Conservation (phyloP, 2,329 filamentous ascomycete genomes). For the Dactylonectria macrodidyma region DNA sequence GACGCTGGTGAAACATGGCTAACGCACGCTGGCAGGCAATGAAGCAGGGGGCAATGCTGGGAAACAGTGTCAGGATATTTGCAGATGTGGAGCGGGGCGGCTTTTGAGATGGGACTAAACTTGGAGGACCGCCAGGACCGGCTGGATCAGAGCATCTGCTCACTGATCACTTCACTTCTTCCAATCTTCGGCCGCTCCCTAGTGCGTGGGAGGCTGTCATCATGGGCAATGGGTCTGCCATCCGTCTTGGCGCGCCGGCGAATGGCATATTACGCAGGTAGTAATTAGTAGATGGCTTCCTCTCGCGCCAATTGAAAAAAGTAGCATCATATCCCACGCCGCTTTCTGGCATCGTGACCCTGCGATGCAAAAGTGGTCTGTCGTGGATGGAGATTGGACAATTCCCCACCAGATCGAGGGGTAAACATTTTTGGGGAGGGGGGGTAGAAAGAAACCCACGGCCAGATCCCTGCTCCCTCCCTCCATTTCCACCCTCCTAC, state of each 20-base stretch:
- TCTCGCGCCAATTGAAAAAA: conserved; percentile 6
- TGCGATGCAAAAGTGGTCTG: conserved; percentile 46
- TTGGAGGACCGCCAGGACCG: conserved; percentile 19
- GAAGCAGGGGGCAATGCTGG: conserved; percentile 22
- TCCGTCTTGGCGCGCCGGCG: conserved; percentile 24
- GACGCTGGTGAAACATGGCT: conserved; percentile 44
- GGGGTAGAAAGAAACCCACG: conserved; percentile 20
- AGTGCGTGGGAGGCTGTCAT: conserved; percentile 25
- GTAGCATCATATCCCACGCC: conserved; percentile 32
- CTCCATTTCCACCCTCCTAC: conserved; percentile 26
- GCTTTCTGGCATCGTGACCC: conserved; percentile 27
- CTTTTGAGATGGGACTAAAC: conserved; percentile 25
- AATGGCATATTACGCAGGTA: conserved; percentile 9
- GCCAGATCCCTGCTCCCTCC: conserved; percentile 28
- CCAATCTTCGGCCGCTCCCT: conserved; percentile 27
- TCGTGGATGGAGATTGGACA: conserved; percentile 43
- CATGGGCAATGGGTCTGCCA: conserved; percentile 21
- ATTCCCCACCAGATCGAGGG: conserved; percentile 50
- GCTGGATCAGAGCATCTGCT: conserved; percentile 37
- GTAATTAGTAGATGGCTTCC: neutral
- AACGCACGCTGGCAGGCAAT: conserved; percentile 30
- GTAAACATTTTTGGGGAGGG: conserved; percentile 17
- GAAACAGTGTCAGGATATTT: conserved; percentile 38
- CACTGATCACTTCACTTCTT: conserved; percentile 16
- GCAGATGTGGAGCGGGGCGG: conserved; percentile 38